Percentiles rank a stretch among this genome's conserved stretches.
Evolutionary conservation across 2,329 filamentous ascomycete genomes (phyloP).

Genomic region (Nigrograna mackinnonii): DNA sequence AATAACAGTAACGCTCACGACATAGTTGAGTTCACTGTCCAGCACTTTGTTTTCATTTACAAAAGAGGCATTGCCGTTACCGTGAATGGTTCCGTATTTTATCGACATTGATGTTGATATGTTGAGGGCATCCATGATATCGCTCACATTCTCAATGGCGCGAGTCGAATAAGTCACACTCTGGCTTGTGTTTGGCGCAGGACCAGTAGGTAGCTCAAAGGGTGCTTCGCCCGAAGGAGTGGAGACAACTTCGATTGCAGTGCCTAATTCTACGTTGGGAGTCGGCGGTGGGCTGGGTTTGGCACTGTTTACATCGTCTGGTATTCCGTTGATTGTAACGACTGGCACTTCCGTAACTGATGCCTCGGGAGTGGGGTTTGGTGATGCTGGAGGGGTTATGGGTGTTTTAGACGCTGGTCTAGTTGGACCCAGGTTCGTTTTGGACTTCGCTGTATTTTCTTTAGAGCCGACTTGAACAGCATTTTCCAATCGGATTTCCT

Average conservation of each 20-base stretch:
- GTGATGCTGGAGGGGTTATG: slow-evolving; percentile 17
- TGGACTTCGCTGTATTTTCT: slow-evolving; percentile 1
- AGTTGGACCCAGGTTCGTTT: slow-evolving; percentile 2
- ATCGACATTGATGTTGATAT: slow-evolving; percentile 43
- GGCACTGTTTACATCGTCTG: neutral
- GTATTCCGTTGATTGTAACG: slow-evolving; percentile 19
- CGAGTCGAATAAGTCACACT: slow-evolving; percentile 34
- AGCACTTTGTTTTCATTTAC: slow-evolving; percentile 35
- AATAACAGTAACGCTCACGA: slow-evolving; percentile 32
- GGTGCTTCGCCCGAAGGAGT: slow-evolving; percentile 9
- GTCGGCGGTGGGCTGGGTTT: slow-evolving; percentile 3
- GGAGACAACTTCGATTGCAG: slow-evolving; percentile 14
- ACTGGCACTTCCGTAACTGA: slow-evolving; percentile 12
- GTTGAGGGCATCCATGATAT: slow-evolving; percentile 45
- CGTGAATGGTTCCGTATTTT: slow-evolving; percentile 42
- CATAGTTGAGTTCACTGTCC: slow-evolving; percentile 32
- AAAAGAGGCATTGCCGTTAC: slow-evolving; percentile 32
- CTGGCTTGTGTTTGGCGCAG: slow-evolving; percentile 26
- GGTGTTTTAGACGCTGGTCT: slow-evolving; percentile 1
- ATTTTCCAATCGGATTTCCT: slow-evolving; percentile 43
- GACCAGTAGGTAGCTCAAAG: slow-evolving; percentile 18
- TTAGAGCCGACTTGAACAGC: slow-evolving; percentile 33
- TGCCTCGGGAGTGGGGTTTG: slow-evolving; percentile 4
- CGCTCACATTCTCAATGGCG: slow-evolving; percentile 38
- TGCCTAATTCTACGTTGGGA: slow-evolving; percentile 6